Base-by-base conservation (phyloP, 1,284 basidiomycete species). In the Leccinum griseonigrum region DNA sequence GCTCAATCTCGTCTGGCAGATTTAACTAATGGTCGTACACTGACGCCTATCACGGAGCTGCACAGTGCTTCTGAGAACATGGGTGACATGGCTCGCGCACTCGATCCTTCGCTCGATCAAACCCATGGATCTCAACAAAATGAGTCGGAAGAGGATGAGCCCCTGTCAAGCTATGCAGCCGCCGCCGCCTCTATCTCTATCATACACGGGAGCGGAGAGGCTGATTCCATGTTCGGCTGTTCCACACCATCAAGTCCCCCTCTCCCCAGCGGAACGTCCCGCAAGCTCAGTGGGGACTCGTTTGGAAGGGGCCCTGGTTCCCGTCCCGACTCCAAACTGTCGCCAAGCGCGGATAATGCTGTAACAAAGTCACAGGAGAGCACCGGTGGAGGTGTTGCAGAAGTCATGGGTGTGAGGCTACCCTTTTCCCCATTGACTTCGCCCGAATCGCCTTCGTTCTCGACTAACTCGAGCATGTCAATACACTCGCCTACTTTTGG, bases 31-130 rank as follows among this genome's bases (percentile, higher is more conserved):
- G 60, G 68, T 36, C 75, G 73, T 57, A 46, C 74, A 7, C 69
- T 85, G 31, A 79, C 82, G 6, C 81, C 81, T 16, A 83, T 85
- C 59, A 80, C 78, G 16, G 83, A 83, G 66, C 71, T 73, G 54
- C 82, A 75, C 66, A 76, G 64, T 57, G 64, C 65, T 48, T 66
- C 55, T 48, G 72, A 75, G 55, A 72, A 71, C 5, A 7, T 36
- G 54, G 52, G 54, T n/a, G 74, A 72, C 55, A 58, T 67, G 26
- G 14, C 57, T 18, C 71, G 46, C 22, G 9, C 60, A 18, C 61
- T n/a, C 0, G 70, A 63, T 14, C 68, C 64, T 43, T 67, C 71
- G 48, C 61, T 68, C n/a, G 71, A 73, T 40, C 69, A 76, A 40
- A 61, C 64, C 13, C 59, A 56, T 9, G 63, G 50, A 16, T 43